Base-by-base conservation (phyloP, 371 early-diverging fungal genomes). In the Mortierella sp. region DNA sequence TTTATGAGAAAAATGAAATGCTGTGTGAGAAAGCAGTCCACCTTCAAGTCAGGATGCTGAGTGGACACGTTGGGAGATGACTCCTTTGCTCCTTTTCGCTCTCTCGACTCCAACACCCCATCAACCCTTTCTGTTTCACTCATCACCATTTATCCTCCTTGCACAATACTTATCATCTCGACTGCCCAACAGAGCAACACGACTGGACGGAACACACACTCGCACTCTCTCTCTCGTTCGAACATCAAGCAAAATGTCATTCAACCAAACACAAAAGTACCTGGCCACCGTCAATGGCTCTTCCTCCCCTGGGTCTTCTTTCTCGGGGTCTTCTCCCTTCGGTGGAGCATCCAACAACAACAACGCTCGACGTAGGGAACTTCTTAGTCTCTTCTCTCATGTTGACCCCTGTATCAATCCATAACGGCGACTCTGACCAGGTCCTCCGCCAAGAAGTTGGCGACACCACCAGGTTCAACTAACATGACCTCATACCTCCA, bases 211-310 rank as follows among this genome's bases (percentile, higher is more conserved):
- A 65, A 38, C 65, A 65, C 38, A 38, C 38, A 18, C 18, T 7
- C 54, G 54, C 54, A 27, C 56, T 56, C 8, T 55, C 55, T 8
- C 27, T n/a, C n/a, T 55, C n/a, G 27, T 8, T 55, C n/a, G 27
- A n/a, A 10, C 51, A n/a, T 48, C 65, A 24, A 54, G 12, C 54
- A 29, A 43, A 46, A 84, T 84, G 84, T 70, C 84, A 68, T 80
- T 73, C 76, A 75, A 32, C 54, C 71, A 77, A 10, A 78, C 85
- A 24, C 81, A 85, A 29, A 76, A 85, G 46, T 85, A 85, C 72
- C 41, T 85, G 51, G 78, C 81, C 32, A 76, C 79, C 27, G 82
- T 85, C 74, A 85, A 85, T 76, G 85, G 82, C 8, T 38, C 81
- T 3, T 78, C 85, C 4, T 85, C 85, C 0, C 76, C 81, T 68